Conservation (phyloP, 2,329 filamentous ascomycete genomes). For the Pseudogymnoascus sp. region DNA sequence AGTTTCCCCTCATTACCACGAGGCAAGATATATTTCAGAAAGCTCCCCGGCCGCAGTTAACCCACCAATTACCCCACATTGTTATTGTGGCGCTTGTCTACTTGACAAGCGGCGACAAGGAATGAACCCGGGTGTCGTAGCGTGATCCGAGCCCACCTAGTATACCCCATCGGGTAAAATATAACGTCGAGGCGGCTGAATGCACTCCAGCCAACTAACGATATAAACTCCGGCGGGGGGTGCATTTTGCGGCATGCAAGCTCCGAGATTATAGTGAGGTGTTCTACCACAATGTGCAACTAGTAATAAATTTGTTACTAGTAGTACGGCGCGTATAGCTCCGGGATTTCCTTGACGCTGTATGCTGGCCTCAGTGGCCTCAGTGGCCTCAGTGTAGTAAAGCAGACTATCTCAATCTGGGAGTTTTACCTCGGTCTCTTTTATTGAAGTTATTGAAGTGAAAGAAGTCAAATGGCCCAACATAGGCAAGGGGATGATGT, state of each 20-base stretch:
- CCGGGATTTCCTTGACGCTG: not conserved
- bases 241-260: not conserved
- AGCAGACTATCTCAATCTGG: not conserved
- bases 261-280: not conserved
- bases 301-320: not conserved
- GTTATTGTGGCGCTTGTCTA: not conserved
- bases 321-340: not conserved
- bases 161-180: not conserved
- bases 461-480: not conserved
- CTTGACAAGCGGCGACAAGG: not conserved
- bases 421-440: not conserved
- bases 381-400: not conserved
- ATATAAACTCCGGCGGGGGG: not conserved
- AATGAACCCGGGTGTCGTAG: not conserved
- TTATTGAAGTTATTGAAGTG: not conserved
- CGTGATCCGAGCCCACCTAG: not conserved
- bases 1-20: not conserved
- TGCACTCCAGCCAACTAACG: not conserved
- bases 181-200: not conserved
- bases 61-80: slow-evolving; percentile 8
- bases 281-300: not conserved
- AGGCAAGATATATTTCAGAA: not conserved
- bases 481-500: not conserved
- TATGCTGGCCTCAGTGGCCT: too few relatives aligned
- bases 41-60: not conserved